Percentiles rank a stretch among this genome's conserved stretches.
These are phyloP conservation scores for Pythium plurisporium DNA, from an alignment of 352 stramenopile species.

Conservation along the genomic window DNA sequence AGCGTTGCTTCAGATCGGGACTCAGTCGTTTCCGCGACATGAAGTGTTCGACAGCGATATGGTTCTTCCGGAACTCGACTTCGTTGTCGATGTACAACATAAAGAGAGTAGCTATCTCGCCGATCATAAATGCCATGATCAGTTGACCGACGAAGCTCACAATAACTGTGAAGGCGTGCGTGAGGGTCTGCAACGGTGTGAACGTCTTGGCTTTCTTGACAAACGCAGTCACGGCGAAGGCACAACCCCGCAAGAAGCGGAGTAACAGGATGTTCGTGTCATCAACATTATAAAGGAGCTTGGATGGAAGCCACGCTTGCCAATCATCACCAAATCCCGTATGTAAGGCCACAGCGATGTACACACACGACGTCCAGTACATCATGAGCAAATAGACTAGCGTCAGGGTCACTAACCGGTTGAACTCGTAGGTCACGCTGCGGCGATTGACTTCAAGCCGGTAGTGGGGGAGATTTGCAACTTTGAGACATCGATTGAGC, in stretches of 20 bases:
- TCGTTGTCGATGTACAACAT: constrained; percentile 72
- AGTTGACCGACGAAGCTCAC: constrained; percentile 49
- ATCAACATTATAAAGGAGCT: constrained; percentile 22
- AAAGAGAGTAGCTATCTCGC: constrained; percentile 65
- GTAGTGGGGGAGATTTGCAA: constrained; percentile 46
- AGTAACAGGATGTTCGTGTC: constrained; percentile 24
- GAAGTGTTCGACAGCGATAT: constrained; percentile 58
- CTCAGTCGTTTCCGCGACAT: constrained; percentile 17
- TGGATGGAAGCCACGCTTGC: constrained; percentile 44
- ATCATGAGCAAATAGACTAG: constrained; percentile 51
- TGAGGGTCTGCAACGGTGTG: constrained; percentile 32
- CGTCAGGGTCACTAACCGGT: constrained; percentile 36
- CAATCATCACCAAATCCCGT: constrained; percentile 40
- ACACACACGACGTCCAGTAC: constrained; percentile 55
- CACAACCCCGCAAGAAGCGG: constrained; percentile 42
- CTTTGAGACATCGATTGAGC: constrained; percentile 44
- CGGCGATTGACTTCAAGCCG: constrained; percentile 56
- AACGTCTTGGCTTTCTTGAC: constrained; percentile 65
- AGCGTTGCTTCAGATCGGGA: constrained; percentile 14
- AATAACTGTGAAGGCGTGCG: constrained; percentile 46
- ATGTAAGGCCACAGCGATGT: constrained; percentile 52
- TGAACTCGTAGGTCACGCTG: constrained; percentile 57
- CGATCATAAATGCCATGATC: constrained; percentile 66
- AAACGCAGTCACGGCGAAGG: constrained; percentile 55
- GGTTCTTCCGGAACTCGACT: constrained; percentile 66